Conservation (phyloP, 1,284 basidiomycete genomes). For the Neolentinus lepideus region DNA sequence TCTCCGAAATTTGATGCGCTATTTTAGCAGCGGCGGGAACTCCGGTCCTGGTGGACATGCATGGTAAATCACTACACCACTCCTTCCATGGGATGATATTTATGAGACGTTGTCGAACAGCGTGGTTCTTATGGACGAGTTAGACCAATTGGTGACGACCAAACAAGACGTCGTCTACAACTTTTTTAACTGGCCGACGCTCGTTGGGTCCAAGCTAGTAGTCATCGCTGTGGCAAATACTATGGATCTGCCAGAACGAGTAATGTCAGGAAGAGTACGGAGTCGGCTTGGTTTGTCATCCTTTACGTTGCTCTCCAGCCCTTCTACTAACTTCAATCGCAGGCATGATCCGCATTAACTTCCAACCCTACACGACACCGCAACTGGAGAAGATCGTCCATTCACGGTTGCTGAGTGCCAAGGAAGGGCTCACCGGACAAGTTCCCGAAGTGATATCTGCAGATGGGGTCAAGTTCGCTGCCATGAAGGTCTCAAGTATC, state of each 20-base stretch:
- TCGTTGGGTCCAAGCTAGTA: slow-evolving; percentile 80
- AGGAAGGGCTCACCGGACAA: slow-evolving; percentile 35
- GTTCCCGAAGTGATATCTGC: slow-evolving; percentile 52
- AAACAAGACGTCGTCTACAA: slow-evolving; percentile 99
- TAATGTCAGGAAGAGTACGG: slow-evolving; percentile 87
- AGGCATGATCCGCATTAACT: slow-evolving; percentile 96
- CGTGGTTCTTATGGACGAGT: slow-evolving; percentile 96
- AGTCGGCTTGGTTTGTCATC: slow-evolving; percentile 73
- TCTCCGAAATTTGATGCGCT: slow-evolving; percentile 52
- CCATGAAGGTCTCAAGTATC: slow-evolving; percentile 88
- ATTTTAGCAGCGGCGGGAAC: slow-evolving; percentile 50
- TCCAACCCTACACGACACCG: slow-evolving; percentile 81
- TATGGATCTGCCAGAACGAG: slow-evolving; percentile 95
- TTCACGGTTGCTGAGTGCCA: slow-evolving; percentile 62
- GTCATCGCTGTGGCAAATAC: slow-evolving; percentile 98
- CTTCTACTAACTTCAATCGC: neutral
- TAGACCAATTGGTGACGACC: slow-evolving; percentile 92
- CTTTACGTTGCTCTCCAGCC: neutral
- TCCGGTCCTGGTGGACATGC: slow-evolving; percentile 65
- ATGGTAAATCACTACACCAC: slow-evolving; percentile 37
- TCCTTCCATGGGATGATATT: too few species aligned
- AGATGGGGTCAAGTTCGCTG: slow-evolving; percentile 85
- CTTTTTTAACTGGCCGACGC: slow-evolving; percentile 99
- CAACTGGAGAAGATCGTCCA: slow-evolving; percentile 87
- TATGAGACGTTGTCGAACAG: slow-evolving; percentile 30